Conservation (phyloP, 83 land plant genomes). For the Thuja plicata region DNA sequence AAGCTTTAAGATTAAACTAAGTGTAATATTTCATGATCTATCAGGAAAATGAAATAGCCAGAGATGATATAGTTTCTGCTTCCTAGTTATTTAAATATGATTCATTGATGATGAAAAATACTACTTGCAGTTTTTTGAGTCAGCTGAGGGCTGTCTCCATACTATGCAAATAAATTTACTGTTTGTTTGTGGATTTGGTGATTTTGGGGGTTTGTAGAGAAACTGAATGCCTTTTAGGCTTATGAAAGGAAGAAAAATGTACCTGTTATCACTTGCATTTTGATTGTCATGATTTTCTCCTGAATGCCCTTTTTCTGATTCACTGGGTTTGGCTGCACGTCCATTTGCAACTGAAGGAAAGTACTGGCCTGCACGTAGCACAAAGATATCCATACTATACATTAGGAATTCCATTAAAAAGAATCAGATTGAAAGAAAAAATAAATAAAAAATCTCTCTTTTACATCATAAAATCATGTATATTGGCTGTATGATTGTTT, state of each 20-base stretch:
- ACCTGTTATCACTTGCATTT: constrained; percentile 11
- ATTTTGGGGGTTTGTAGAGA: neutral
- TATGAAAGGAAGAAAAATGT: neutral
- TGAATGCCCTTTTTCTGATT: neutral
- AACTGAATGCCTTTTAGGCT: neutral
- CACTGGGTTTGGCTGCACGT: neutral
- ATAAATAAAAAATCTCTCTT: no score
- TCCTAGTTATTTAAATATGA: no score
- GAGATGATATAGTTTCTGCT: no score
- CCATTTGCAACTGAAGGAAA: neutral
- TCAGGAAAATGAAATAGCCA: no score
- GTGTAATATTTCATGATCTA: no score
- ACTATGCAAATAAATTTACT: neutral
- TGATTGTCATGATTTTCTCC: neutral
- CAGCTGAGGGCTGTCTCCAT: neutral
- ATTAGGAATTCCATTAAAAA: neutral
- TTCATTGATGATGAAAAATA: no score
- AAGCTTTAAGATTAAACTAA: no score
- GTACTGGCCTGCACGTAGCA: neutral
- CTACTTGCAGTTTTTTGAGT: no score
- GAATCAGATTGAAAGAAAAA: neutral
- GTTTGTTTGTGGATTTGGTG: neutral
- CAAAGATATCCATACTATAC: neutral
- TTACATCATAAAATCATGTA: no score
- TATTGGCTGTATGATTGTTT: no score